Evolutionary conservation across 805 yeast genomes (phyloP).

Genomic region (Myxozyma vanderwaltii): DNA sequence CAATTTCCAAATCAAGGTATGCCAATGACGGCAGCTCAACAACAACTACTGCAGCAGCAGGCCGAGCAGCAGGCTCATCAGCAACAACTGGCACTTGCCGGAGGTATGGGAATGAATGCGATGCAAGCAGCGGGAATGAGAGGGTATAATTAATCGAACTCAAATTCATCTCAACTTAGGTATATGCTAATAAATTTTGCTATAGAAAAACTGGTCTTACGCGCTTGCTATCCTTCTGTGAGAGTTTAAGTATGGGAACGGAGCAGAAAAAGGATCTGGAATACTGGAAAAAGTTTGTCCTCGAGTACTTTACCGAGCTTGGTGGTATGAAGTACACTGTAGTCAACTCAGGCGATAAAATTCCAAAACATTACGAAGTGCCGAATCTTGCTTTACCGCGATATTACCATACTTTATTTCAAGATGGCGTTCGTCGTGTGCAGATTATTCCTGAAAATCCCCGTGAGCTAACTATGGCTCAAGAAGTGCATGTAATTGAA

Average conservation of each 20-base stretch:
- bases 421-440: slow-evolving; percentile 54
- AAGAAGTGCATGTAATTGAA: slow-evolving; percentile 57
- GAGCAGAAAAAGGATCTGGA: slow-evolving; percentile 50
- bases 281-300: slow-evolving; percentile 54
- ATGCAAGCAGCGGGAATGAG: background rate
- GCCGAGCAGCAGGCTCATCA: slow-evolving; percentile 22
- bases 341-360: slow-evolving; percentile 46
- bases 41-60: slow-evolving; percentile 22
- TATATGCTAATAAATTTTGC: slow-evolving; percentile 32
- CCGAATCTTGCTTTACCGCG: slow-evolving; percentile 66
- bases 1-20: slow-evolving; percentile 1
- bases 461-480: slow-evolving; percentile 55
- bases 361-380: slow-evolving; percentile 62
- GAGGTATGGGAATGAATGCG: slow-evolving; percentile 1
- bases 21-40: slow-evolving; percentile 10
- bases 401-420: slow-evolving; percentile 55
- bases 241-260: slow-evolving; percentile 48
- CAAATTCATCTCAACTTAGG: background rate
- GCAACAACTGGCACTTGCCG: slow-evolving; percentile 17
- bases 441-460: slow-evolving; percentile 52
- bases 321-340: slow-evolving; percentile 54
- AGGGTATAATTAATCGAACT: background rate
- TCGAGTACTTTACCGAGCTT: slow-evolving; percentile 56
- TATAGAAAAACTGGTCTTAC: slow-evolving; percentile 52
- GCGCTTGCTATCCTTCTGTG: slow-evolving; percentile 54